These are phyloP conservation scores for Termitomyces sp. DNA, from an alignment of 768 basidiomycete species.

Conservation along the genomic window DNA sequence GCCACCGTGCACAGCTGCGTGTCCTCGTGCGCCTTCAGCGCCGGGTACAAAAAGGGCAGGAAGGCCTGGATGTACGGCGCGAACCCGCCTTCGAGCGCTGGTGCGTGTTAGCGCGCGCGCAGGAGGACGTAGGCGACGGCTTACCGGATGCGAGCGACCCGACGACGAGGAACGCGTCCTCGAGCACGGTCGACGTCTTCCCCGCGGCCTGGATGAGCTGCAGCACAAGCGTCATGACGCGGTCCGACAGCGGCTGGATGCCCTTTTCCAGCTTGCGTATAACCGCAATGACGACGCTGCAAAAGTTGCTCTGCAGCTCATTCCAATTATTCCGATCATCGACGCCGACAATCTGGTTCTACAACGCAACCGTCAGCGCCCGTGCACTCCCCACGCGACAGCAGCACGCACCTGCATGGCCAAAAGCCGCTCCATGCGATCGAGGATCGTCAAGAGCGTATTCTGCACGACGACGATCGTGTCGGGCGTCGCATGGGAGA, in stretches of 20 bases:
- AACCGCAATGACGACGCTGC: constrained; percentile 84
- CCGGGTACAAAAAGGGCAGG: constrained; percentile 81
- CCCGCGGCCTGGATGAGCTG: constrained; percentile 82
- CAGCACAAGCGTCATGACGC: constrained; percentile 90
- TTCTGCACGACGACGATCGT: constrained; percentile 77
- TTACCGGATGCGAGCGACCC: constrained; percentile 78
- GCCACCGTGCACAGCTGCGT: constrained; percentile 94
- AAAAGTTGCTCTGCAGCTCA: constrained; percentile 93
- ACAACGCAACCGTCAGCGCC: background rate
- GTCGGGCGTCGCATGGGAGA: constrained; percentile 76
- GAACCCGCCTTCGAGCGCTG: constrained; percentile 75
- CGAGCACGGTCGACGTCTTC: constrained; percentile 91
- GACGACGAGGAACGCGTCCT: constrained; percentile 93
- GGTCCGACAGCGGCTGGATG: constrained; percentile 85
- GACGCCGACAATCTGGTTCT: constrained; percentile 91
- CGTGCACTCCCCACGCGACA: background rate
- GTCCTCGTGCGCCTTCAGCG: constrained; percentile 90
- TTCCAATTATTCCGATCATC: constrained; percentile 99
- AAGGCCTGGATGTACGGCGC: constrained; percentile 81
- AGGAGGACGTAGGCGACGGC: constrained; percentile 10
- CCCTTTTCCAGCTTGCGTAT: constrained; percentile 79
- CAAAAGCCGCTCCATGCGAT: constrained; percentile 86
- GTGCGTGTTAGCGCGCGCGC: background rate
- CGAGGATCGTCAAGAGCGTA: constrained; percentile 76
- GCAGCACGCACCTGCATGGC: constrained; percentile 60